Percentiles rank a stretch among this genome's conserved stretches.
Evolutionary conservation across 2,329 filamentous ascomycete species (phyloP).

Genomic region (Aspergillus sp.): DNA sequence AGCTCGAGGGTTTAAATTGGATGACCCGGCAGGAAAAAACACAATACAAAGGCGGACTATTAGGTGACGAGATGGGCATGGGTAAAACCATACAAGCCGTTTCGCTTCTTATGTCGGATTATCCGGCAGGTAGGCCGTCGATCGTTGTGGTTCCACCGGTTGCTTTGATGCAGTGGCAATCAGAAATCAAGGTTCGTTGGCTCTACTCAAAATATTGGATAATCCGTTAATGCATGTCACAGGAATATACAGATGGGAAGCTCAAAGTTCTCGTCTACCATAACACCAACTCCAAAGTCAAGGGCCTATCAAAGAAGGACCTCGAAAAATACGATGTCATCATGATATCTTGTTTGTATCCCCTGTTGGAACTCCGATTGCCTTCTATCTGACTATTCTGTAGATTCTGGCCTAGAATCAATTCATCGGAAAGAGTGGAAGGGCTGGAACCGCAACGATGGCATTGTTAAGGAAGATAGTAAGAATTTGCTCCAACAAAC

Average conservation of each 20-base stretch:
- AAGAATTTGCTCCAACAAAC: constrained; percentile 13
- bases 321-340: constrained; percentile 86
- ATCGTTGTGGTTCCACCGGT: constrained; percentile 90
- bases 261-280: constrained; percentile 91
- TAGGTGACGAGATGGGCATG: constrained; percentile 98
- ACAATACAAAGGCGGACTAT: constrained; percentile 80
- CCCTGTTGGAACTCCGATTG: neutral
- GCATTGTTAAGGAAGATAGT: constrained; percentile 75
- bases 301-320: constrained; percentile 71
- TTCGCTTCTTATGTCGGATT: constrained; percentile 97
- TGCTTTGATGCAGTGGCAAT: constrained; percentile 92
- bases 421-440: constrained; percentile 90
- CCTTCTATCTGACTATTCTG: constrained; percentile 8
- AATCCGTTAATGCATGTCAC: neutral
- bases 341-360: constrained; percentile 81
- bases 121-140: constrained; percentile 76
- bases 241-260: constrained; percentile 75
- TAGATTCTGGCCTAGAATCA: constrained; percentile 71
- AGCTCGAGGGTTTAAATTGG: constrained; percentile 91
- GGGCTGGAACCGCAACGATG: constrained; percentile 78
- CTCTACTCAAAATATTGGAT: neutral
- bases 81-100: constrained; percentile 99
- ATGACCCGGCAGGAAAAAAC: constrained; percentile 87
- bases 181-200: constrained; percentile 65
- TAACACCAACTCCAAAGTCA: constrained; percentile 79